phyloP scores from a whole-genome alignment of 176 grass and related monocot genomes.

The Pharus latifolius region DNA sequence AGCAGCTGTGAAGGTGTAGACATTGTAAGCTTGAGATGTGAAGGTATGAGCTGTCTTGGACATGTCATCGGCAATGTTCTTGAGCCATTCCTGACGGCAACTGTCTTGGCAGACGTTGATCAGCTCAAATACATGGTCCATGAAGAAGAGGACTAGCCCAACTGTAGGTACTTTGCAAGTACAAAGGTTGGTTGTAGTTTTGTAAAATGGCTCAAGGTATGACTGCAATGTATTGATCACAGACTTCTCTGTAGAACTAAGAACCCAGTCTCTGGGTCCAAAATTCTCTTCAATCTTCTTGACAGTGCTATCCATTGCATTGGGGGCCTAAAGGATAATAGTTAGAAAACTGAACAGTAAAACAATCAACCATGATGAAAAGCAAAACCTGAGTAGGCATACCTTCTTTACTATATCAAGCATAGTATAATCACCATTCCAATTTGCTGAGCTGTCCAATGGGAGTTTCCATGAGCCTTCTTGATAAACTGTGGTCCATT shows the following conservation, averaged over 20 bases:
- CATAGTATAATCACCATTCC: constrained; percentile 71
- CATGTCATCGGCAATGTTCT: constrained; percentile 72
- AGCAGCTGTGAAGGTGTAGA: constrained; percentile 72
- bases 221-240: constrained; percentile 52
- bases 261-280: constrained; percentile 35
- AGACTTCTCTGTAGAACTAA: constrained; percentile 53
- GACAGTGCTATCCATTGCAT: constrained; percentile 67
- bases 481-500: constrained; percentile 59
- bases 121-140: constrained; percentile 83
- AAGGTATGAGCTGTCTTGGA: constrained; percentile 41
- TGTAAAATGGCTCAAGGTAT: constrained; percentile 79
- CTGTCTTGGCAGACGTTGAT: constrained; percentile 41
- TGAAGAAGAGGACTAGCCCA: constrained; percentile 89
- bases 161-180: constrained; percentile 71
- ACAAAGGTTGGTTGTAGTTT: constrained; percentile 88
- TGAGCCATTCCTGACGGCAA: constrained; percentile 68
- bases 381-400: constrained; percentile 3
- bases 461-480: constrained; percentile 85
- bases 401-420: constrained; percentile 88
- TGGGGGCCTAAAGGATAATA: constrained; percentile 46
- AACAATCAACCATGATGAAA: background rate
- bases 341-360: background rate
- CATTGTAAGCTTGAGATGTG: constrained; percentile 52
- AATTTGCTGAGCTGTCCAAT: constrained; percentile 60
- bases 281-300: constrained; percentile 79